Conservation (phyloP, 192 early-diverging fungal genomes). For the Rhizoclosmatium globosum region DNA sequence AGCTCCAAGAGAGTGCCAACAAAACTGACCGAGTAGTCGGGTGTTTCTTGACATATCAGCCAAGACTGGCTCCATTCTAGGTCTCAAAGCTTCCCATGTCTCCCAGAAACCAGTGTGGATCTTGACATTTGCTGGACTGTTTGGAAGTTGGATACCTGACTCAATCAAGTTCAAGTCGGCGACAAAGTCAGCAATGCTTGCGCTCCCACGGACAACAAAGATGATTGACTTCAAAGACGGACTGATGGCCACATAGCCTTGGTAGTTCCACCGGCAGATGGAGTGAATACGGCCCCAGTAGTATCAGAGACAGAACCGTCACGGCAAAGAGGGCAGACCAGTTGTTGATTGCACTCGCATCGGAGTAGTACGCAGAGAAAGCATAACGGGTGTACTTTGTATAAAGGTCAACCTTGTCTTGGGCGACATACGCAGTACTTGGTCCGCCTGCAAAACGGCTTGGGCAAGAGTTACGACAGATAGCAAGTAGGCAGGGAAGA, state of each 20-base stretch:
- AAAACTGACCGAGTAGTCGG: constrained; percentile 36
- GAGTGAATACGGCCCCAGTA: neutral
- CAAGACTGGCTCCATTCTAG: neutral
- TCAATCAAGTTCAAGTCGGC: constrained; percentile 18
- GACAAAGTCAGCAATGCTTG: constrained; percentile 21
- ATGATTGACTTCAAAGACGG: constrained; percentile 36
- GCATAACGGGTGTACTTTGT: neutral
- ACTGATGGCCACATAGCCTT: constrained; percentile 43
- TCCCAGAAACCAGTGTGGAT: constrained; percentile 45
- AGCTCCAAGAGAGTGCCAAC: constrained; percentile 51
- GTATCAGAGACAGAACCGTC: neutral
- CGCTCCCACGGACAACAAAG: constrained; percentile 44
- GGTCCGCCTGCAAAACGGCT: neutral
- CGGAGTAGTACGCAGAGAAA: neutral
- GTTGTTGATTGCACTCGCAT: neutral
- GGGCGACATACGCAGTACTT: neutral
- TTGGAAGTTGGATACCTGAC: neutral
- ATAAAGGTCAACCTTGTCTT: neutral
- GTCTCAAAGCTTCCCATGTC: neutral
- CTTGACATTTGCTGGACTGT: neutral
- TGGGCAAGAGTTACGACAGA: neutral
- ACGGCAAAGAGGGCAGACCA: constrained; percentile 4
- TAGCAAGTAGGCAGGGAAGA: neutral
- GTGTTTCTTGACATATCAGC: neutral
- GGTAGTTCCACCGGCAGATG: neutral